Base-by-base conservation (phyloP, 176 grass and related monocot genomes). In the Aechmea fasciata region DNA sequence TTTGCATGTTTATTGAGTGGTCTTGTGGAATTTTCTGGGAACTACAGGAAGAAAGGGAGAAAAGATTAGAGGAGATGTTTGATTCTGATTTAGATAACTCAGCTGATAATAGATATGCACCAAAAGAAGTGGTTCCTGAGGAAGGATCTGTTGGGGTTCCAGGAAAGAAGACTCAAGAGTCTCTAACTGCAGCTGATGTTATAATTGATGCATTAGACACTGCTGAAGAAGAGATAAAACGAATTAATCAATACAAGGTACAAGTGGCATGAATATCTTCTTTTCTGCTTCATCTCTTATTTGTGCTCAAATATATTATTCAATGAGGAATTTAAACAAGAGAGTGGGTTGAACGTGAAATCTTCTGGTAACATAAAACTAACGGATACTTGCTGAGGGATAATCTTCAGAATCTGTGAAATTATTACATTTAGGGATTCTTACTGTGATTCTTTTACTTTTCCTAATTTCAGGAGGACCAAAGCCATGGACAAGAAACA, bases 191-290 rank as follows among this genome's bases (percentile, higher is more conserved):
- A 54, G 64, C 89, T 77, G 93, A 97, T 81, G 77, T 81, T 62
- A 90, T 97, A 77, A 90, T 97, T 73, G 93, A 92, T 75, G 93
- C 93, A 63, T 83, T 97, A 57, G 93, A 97, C 77, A 87, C 75
- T 61, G 79, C 84, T 9, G 93, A 92, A 69, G 86, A 86, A 70
- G 93, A 97, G 83, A 65, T 78, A 71, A 97, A 97, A 50, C 81
- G 79, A 57, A 83, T 97, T 69, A 68, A 87, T 70, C 76, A 85
- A 69, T 86, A 90, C 52, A 83, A 90, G 87, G 82, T 90, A 65
- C 20, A 66, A 47, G 74, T 51, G 0, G 53, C 66, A 64, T 48
- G 67, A 19, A 78, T 70, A 28, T 49, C 23, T 11, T 23, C 49
- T 51, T n/a, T 1, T 33, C 59, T 14, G 14, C 19, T 63, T 49